phyloP scores from a whole-genome alignment of 257 asterid species.

The Ophiorrhiza pumila region DNA sequence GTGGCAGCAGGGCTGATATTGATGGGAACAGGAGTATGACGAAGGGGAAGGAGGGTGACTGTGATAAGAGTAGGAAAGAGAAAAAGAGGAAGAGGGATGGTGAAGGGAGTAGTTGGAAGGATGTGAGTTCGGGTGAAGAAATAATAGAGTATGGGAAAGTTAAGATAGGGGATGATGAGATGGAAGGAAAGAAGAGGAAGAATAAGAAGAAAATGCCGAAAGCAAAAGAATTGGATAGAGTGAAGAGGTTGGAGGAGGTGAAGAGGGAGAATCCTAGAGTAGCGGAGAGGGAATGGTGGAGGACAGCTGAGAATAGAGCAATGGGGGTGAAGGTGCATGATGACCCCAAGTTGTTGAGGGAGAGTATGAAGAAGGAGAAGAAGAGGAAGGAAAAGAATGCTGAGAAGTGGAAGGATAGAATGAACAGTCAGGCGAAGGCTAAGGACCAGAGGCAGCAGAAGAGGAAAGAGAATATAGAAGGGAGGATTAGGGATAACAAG shows the following conservation, averaged over 20 bases:
- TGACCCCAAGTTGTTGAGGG: conserved; percentile 58
- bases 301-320: conserved; percentile 65
- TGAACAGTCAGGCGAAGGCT: conserved; percentile 49
- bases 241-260: conserved; percentile 57
- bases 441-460: conserved; percentile 66
- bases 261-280: conserved; percentile 52
- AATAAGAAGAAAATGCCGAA: conserved; percentile 63
- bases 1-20: conserved; percentile 31
- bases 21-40: conserved; percentile 31
- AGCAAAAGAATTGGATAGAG: conserved; percentile 57
- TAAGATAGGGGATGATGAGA: conserved; percentile 56
- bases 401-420: conserved; percentile 85
- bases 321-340: conserved; percentile 90
- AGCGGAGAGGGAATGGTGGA: conserved; percentile 81
- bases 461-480: conserved; percentile 72
- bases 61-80: conserved; percentile 17
- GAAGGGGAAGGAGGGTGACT: conserved; percentile 25
- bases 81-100: conserved; percentile 45
- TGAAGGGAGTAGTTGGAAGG: conserved; percentile 31
- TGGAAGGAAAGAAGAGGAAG: conserved; percentile 30
- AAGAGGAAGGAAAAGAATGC: conserved; percentile 66
- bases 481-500: conserved; percentile 71
- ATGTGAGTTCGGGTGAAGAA: conserved; percentile 33
- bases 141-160: conserved; percentile 77
- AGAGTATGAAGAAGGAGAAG: conserved; percentile 73